Evolutionary conservation across 2,329 filamentous ascomycete genomes (phyloP), one percentile per base, ranked within the genome.

Genomic region (Shiraia sp.): DNA sequence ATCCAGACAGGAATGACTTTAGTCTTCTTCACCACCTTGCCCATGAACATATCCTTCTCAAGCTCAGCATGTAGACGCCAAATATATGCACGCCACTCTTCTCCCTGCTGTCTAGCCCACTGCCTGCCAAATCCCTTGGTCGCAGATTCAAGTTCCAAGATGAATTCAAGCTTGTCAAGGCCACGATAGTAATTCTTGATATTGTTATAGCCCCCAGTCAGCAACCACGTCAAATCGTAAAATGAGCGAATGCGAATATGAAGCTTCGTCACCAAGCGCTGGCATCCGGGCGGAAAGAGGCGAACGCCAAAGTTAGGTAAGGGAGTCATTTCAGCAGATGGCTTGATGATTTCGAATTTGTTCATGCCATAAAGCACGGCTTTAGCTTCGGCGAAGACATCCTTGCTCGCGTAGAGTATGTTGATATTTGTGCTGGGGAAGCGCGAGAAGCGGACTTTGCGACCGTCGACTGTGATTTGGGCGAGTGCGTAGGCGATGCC

Each of bases 291-390:
- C 0, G 54, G 53, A 25, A 67, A 67, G 0, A 64, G 44, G 0
- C 42, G 50, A 1, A 61, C 29, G 10, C 47, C 51, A 42, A 47
- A 66, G 36, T 64, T 47, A 2, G 53, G 51, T 0, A 47, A 42
- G 0, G 61, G 61, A 1, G 33, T 38, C 6, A 55, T 24, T 14
- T 67, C 61, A 3, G 41, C 40, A 3, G 38, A 59, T 0, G 57
- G 52, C 27, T 52, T 55, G 22, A 45, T 27, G 30, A 67, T 47
- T 1, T 59, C 59, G 51, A 74, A 73, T 13, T 45, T 43, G 42
- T 74, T 75, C 17, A 62, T 59, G 32, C 61, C 59, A 51, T 75
- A 75, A 12, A 75, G 58, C 12, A 73, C 52, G 5, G 55, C 55
- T n/a, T 64, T 67, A 6, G 71, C 63, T 55, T 75, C 71, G 38